Evolutionary conservation across 1,284 basidiomycete species (phyloP).

Genomic region (Boletus subluridellus): DNA sequence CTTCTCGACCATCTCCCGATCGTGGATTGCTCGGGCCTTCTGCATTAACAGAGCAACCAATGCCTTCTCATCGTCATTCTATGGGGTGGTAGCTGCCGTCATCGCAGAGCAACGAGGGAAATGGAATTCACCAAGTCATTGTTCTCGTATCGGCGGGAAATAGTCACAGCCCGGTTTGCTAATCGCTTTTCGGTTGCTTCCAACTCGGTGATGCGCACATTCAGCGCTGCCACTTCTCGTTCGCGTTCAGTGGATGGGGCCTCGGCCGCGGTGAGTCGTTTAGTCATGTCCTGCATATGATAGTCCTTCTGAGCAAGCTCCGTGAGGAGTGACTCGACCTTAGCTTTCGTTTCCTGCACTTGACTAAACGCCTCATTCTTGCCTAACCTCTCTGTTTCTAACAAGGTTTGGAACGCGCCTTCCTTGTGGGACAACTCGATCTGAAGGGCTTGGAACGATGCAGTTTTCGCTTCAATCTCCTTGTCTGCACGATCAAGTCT

Average conservation of each 20-base stretch:
- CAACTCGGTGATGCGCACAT: slow-evolving; percentile 28
- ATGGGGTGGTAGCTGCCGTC: slow-evolving; percentile 6
- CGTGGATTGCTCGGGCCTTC: slow-evolving; percentile 43
- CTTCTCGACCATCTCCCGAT: slow-evolving; percentile 48
- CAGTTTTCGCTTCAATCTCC: slow-evolving; percentile 13
- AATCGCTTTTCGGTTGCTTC: slow-evolving; percentile 30
- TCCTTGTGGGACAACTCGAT: slow-evolving; percentile 29
- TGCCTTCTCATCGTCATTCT: slow-evolving; percentile 48
- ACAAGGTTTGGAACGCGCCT: slow-evolving; percentile 21
- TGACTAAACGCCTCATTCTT: slow-evolving; percentile 22
- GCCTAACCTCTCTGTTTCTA: slow-evolving; percentile 24
- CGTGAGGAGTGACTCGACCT: slow-evolving; percentile 20
- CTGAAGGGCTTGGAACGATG: slow-evolving; percentile 20
- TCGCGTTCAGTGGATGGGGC: slow-evolving; percentile 19
- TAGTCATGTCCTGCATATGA: slow-evolving; percentile 21
- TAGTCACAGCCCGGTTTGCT: slow-evolving; percentile 25
- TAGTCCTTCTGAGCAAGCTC: slow-evolving; percentile 26
- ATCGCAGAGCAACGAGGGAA: slow-evolving; percentile 5
- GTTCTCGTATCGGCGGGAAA: slow-evolving; percentile 39
- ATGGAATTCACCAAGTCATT: slow-evolving; percentile 40
- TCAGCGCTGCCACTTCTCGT: slow-evolving; percentile 27
- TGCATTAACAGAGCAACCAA: slow-evolving; percentile 44
- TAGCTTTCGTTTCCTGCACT: slow-evolving; percentile 20
- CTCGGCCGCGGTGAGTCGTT: slow-evolving; percentile 24
- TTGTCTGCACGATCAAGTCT: slow-evolving; percentile 15